Percentiles rank a stretch among this genome's conserved stretches.
phyloP scores from a whole-genome alignment of 2,329 filamentous ascomycete genomes.

The Pseudogymnoascus sp. region DNA sequence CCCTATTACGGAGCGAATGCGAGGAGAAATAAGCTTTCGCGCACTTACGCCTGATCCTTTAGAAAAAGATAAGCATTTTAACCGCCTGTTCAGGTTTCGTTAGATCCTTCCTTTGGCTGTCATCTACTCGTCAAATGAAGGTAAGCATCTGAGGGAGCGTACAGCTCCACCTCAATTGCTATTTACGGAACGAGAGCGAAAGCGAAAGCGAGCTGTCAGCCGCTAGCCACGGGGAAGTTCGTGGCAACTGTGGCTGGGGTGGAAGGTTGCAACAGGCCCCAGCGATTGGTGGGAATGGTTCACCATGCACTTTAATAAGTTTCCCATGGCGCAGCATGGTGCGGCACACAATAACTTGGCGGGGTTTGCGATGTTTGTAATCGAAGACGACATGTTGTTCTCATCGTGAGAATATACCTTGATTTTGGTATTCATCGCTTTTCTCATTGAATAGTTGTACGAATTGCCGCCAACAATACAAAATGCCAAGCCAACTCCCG shows the following conservation, averaged over 20 bases:
- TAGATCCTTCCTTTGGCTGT: not conserved
- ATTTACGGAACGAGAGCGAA: not conserved
- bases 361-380: not conserved
- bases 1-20: not conserved
- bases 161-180: not conserved
- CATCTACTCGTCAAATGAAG: not conserved
- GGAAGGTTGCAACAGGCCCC: not conserved
- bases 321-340: not conserved
- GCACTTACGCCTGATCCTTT: not conserved
- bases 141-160: not conserved
- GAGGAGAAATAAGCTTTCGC: not conserved
- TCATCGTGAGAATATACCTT: not conserved
- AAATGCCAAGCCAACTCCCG: not conserved
- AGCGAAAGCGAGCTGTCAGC: not conserved
- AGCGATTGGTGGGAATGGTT: not conserved
- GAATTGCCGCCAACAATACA: not conserved
- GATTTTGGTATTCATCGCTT: not conserved
- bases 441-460: not conserved
- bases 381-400: not conserved
- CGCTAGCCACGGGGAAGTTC: not conserved
- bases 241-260: not conserved
- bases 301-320: not conserved
- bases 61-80: not conserved
- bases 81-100: not conserved
- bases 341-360: not conserved